These are phyloP conservation scores for Mycena epipterygia DNA, from an alignment of 768 basidiomycete species.

Conservation along the genomic window DNA sequence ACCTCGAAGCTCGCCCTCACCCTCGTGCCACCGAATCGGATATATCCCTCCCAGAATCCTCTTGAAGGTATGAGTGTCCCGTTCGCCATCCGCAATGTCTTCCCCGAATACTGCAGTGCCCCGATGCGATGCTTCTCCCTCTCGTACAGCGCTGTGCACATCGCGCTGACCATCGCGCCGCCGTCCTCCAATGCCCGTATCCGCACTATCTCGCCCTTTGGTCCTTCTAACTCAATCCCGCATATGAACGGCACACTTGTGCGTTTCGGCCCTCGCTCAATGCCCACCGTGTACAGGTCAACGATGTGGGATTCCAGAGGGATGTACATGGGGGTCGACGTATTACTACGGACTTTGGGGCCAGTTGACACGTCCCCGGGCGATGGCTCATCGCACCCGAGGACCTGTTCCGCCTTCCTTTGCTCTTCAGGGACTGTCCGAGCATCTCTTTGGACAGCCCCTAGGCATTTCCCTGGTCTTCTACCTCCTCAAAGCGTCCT, in stretches of 20 bases:
- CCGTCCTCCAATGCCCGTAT: conserved; percentile 29
- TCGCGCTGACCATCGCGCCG: conserved; percentile 37
- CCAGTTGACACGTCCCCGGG: conserved; percentile 1
- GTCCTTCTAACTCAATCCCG: conserved; percentile 27
- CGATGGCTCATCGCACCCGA: not conserved
- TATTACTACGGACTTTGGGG: not conserved
- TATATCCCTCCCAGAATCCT: conserved; percentile 38
- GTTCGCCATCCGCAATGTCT: conserved; percentile 48
- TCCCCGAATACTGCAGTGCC: conserved; percentile 12
- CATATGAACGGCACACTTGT: conserved; percentile 27
- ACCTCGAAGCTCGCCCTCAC: conserved; percentile 36
- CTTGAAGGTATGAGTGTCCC: conserved; percentile 38
- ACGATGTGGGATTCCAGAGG: not conserved
- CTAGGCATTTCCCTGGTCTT: conserved; percentile 6
- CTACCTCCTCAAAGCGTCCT: not conserved
- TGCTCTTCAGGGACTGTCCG: conserved; percentile 20
- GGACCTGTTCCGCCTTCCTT: conserved; percentile 2
- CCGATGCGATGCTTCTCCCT: not conserved
- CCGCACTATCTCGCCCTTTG: conserved; percentile 30
- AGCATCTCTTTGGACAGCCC: conserved; percentile 12
- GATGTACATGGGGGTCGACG: conserved; percentile 7
- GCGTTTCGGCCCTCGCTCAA: too few species aligned
- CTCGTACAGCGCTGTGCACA: conserved; percentile 21
- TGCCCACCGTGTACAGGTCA: conserved; percentile 18
- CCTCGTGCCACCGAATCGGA: conserved; percentile 31